Conservation (phyloP, 192 early-diverging fungal genomes). For the Pilaira anomala region DNA sequence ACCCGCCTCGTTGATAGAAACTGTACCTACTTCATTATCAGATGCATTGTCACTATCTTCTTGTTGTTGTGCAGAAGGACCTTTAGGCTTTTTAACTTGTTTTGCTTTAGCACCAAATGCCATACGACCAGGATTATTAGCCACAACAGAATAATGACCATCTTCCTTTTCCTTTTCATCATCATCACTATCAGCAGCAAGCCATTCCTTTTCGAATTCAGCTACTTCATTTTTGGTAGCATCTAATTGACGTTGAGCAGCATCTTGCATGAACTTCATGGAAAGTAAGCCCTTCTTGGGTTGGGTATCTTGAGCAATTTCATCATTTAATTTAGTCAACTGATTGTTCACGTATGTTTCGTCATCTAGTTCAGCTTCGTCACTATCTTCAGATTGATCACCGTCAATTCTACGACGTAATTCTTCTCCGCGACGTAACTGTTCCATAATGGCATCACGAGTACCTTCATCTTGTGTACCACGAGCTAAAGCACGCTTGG, state of each 20-base stretch:
- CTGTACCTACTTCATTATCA: not conserved
- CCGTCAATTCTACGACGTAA: conserved; percentile 83
- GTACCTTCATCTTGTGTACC: conserved; percentile 57
- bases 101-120: conserved; percentile 46
- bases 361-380: conserved; percentile 47
- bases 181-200: conserved; percentile 35
- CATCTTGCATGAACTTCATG: conserved; percentile 98
- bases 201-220: conserved; percentile 49
- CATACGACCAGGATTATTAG: conserved; percentile 59
- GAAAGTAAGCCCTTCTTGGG: conserved; percentile 78
- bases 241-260: conserved; percentile 56
- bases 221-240: conserved; percentile 40
- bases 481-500: conserved; percentile 72
- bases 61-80: not conserved
- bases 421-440: conserved; percentile 73
- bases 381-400: conserved; percentile 40
- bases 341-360: conserved; percentile 25
- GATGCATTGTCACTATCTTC: not conserved
- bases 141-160: conserved; percentile 36
- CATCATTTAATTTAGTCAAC: conserved; percentile 50
- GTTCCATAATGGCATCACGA: conserved; percentile 80
- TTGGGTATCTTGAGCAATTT: conserved; percentile 44
- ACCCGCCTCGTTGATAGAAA: conserved; percentile 43
- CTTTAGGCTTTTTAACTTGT: not conserved
- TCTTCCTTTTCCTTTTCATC: conserved; percentile 24